Base-by-base conservation (phyloP, 495 filamentous ascomycete genomes). In the Ramalina intermedia region DNA sequence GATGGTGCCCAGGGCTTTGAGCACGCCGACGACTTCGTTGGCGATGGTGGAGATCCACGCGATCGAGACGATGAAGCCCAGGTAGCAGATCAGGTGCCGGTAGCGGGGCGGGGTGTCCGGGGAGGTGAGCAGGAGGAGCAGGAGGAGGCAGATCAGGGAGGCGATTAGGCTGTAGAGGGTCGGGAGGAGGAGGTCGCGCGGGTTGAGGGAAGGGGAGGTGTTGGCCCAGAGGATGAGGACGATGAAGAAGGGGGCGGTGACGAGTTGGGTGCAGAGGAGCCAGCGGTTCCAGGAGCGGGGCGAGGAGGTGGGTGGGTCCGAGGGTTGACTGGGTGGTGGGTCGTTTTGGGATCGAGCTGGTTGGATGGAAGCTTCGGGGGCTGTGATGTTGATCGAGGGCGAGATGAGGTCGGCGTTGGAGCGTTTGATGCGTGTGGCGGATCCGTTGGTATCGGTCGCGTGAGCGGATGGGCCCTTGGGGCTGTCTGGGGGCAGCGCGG, bases 21-120 rank as follows among this genome's bases (percentile, higher is more conserved):
- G 75, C 18, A 96, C 83, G 37, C 85, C 88, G 6, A 99, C 93
- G 14, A 99, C 93, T 64, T 99, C 93, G 21, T 85, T 85, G 13
- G 93, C 93, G 41, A 99, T 87, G 12, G 87, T 94, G 18, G 83
- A 87, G 52, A 99, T 96, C 93, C 93, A 99, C 21, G 85, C 80
- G 21, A 96, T 89, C 47, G 78, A 74, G 48, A 99, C 90, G 8
- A 81, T 63, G 61, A 99, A 99, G n/a, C 93, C 93, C 0, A 89
- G 66, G 55, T 93, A 84, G 62, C 86, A 89, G 38, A 96, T 73
- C 12, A 88, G 61, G 38, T 78, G 78, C 29, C 87, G 80, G 66
- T 82, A 85, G 46, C 69, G 65, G 75, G 85, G 42, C 73, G 79
- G 43, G 61, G 68, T 55, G 63, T 64, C 12, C 70, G 66, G 43